Base-by-base conservation (phyloP, 768 basidiomycete species). In the Hysterangium stoloniferum region DNA sequence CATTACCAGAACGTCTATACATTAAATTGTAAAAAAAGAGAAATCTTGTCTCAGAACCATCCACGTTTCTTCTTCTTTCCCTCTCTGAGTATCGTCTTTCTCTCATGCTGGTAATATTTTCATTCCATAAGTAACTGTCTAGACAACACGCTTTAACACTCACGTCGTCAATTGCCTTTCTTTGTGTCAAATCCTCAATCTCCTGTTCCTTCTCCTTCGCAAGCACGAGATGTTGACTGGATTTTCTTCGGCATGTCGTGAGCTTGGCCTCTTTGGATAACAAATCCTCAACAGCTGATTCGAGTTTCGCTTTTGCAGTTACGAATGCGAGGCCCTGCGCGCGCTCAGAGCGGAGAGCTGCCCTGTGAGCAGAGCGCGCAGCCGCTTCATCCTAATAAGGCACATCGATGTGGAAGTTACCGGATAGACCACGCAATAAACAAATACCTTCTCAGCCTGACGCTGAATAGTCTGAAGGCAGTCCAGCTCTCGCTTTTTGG, bases 171-270 rank as follows among this genome's bases (percentile, higher is more conserved):
- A 79, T 79, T 31, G 76, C 77, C 60, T 83, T 81, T 57, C 79
- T 72, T 17, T 71, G 68, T 27, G 85, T 69, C 45, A 89, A 62
- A 54, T 73, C 72, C 56, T 89, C 84, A 1, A 91, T 74, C 58
- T 89, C 84, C 48, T 76, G 72, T n/a, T 75, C 74, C 70, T 88
- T 89, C 48, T 80, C 80, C 45, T 79, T 74, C 47, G 89, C 67
- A 57, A 74, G 75, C 45, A 77, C 71, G 1, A 83, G 85, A 20
- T 77, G 72, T 45, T 80, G 74, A 46, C 62, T 70, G 2, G 82
- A 79, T 6, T 75, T 77, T 22, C 73, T 69, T 37, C 75, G 71
- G 17, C 75, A 66, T 1, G 68, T 68, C 22, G 79, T 76, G 22
- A 86, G 62, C 3, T 69, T 63, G 51, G 77, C 75, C 19, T 69